Percentiles rank a stretch among this genome's conserved stretches.
These are phyloP conservation scores for Colletotrichum aenigma DNA, from an alignment of 2,329 filamentous ascomycete genomes.

Conservation along the genomic window DNA sequence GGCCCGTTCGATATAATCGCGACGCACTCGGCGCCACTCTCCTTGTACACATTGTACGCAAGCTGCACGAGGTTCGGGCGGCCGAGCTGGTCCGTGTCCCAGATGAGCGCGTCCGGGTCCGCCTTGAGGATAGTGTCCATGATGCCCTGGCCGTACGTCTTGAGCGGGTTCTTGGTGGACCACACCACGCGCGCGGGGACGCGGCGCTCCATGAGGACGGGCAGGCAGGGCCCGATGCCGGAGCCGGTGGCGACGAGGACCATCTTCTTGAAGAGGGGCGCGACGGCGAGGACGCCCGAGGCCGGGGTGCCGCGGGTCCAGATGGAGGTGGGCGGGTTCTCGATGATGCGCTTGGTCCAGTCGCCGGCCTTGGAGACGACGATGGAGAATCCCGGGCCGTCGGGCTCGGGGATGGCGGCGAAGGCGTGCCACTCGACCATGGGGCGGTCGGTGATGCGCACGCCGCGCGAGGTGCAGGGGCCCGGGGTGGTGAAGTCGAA, in stretches of 20 bases:
- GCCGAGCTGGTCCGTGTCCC: constrained; percentile 66
- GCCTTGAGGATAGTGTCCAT: constrained; percentile 59
- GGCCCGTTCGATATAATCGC: constrained; percentile 74
- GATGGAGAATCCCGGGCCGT: constrained; percentile 64
- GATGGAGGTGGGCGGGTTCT: constrained; percentile 61
- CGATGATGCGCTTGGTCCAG: constrained; percentile 72
- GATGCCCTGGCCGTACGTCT: constrained; percentile 66
- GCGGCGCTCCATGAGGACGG: constrained; percentile 56
- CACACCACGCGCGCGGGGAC: constrained; percentile 68
- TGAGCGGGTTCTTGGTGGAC: constrained; percentile 65
- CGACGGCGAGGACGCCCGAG: constrained; percentile 70
- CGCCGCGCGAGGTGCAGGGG: constrained; percentile 37
- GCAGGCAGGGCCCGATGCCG: constrained; percentile 73
- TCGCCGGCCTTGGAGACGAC: constrained; percentile 76
- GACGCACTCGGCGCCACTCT: constrained; percentile 69
- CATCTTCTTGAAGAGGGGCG: constrained; percentile 67
- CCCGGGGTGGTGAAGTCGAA: constrained; percentile 66
- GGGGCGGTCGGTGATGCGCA: constrained; percentile 66
- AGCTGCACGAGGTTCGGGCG: constrained; percentile 59
- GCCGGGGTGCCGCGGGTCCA: constrained; percentile 73
- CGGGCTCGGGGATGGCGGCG: constrained; percentile 69
- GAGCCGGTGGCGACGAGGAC: constrained; percentile 75
- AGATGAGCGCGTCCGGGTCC: constrained; percentile 68
- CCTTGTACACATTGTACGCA: constrained; percentile 57
- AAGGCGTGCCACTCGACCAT: constrained; percentile 78